Conservation (phyloP, 2,329 filamentous ascomycete species). For the Cordyceps militaris region DNA sequence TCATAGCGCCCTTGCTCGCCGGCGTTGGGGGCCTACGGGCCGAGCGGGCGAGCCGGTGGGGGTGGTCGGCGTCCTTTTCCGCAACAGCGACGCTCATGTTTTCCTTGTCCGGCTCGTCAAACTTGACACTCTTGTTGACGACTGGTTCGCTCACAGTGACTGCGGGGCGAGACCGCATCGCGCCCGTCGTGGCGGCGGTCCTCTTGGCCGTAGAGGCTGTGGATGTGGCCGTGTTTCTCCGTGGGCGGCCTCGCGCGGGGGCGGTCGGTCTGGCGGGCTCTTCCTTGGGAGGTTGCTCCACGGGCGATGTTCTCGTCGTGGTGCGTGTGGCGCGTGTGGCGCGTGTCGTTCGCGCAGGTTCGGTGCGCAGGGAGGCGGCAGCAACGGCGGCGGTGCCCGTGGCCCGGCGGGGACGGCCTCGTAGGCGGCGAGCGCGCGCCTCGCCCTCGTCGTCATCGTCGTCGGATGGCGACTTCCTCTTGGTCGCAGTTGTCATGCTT, state of each 20-base stretch:
- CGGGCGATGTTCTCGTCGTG: too few relatives aligned
- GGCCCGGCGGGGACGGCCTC: conserved; percentile 39
- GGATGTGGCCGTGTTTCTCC: conserved; percentile 28
- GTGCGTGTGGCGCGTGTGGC: conserved; percentile 21
- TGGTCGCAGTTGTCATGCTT: conserved; percentile 29
- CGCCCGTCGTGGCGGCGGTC: conserved; percentile 16
- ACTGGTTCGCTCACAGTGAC: conserved; percentile 21
- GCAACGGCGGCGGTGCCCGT: conserved; percentile 19
- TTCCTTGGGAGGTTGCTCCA: conserved; percentile 19
- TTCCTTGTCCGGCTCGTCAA: conserved; percentile 59
- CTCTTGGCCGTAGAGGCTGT: conserved; percentile 14
- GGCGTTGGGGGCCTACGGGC: conserved; percentile 14
- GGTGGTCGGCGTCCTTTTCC: conserved; percentile 33
- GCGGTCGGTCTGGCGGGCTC: conserved; percentile 20
- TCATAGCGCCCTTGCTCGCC: too few relatives aligned
- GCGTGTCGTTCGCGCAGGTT: conserved; percentile 23
- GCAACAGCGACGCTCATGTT: conserved; percentile 43
- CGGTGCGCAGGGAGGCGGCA: conserved; percentile 11
- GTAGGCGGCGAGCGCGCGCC: conserved; percentile 18
- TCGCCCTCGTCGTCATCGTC: conserved; percentile 25
- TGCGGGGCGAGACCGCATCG: conserved; percentile 16
- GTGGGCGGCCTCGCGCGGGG: conserved; percentile 37
- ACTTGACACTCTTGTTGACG: conserved; percentile 54
- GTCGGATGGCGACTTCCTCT: conserved; percentile 46
- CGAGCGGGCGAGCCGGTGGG: too few relatives aligned